Evolutionary conservation across 108 stramenopile species (phyloP).

Genomic region (Nitzschia inconspicua): DNA sequence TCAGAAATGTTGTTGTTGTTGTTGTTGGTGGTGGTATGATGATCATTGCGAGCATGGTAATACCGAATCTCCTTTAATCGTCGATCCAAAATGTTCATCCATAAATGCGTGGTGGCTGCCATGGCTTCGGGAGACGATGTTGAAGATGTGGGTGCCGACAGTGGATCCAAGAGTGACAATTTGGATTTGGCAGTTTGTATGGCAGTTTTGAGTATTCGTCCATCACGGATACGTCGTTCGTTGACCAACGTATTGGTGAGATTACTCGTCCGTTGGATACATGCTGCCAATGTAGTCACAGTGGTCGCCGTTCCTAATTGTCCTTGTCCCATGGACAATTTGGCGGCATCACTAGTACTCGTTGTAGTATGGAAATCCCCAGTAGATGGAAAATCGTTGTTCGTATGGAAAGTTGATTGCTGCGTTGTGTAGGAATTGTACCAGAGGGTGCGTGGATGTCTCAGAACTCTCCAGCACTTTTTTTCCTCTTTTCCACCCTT

Average conservation of each 20-base stretch:
- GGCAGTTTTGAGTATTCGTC: constrained; percentile 6
- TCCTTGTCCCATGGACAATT: constrained; percentile 48
- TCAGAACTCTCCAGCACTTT: too few species aligned
- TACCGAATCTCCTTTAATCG: constrained; percentile 54
- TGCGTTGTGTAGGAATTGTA: too few species aligned
- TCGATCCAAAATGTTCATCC: constrained; percentile 58
- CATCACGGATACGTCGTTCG: constrained; percentile 28
- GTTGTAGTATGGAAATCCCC: constrained; percentile 15
- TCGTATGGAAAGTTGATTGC: constrained; percentile 24
- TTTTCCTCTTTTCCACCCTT: too few species aligned
- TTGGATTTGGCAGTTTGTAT: constrained; percentile 11
- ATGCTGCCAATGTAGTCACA: constrained; percentile 31
- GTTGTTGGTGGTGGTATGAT: constrained; percentile 1
- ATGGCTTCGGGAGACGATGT: not conserved
- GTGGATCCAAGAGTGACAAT: not conserved
- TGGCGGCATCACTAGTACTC: constrained; percentile 17
- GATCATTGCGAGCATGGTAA: constrained; percentile 64
- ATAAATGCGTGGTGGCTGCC: constrained; percentile 13
- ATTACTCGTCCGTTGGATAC: constrained; percentile 33
- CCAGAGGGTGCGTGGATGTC: too few species aligned
- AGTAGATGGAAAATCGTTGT: constrained; percentile 3
- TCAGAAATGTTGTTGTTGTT: constrained; percentile 12
- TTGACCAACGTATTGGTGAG: constrained; percentile 25
- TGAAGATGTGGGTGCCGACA: not conserved
- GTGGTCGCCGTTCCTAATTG: constrained; percentile 56